Base-by-base conservation (phyloP, 768 basidiomycete species). In the Russula griseocarnosa region DNA sequence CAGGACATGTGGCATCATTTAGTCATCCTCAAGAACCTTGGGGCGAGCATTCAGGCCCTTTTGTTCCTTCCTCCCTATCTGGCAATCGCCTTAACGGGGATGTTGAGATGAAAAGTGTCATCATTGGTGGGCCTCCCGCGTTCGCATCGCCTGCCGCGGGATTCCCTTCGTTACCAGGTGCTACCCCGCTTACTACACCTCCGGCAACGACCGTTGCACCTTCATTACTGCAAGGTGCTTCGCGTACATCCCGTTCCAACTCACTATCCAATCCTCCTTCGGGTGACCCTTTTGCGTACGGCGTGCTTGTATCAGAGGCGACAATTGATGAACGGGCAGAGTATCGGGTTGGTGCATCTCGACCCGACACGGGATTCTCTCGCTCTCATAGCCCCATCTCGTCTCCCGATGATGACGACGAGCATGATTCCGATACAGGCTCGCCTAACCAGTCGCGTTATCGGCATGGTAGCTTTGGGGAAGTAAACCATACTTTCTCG, bases 331-430 rank as follows among this genome's bases (percentile, higher is more conserved):
- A 71, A 65, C 62, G 69, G 34, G 66, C 40, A 44, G 70, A 60
- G 57, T 66, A 66, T 32, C 62, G 57, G 7, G 9, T 58, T 63
- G 42, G 47, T 69, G 55, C 67, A 66, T 71, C 72, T 52, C 69
- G 70, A n/a, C 72, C 73, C 3, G 65, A 68, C 28, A 73, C 74
- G 22, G 66, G 58, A 5, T 61, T 60, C 51, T 66, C 62, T 54
- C 74, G 34, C 58, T 71, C 44, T 44, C 71, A 58, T 59, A 67
- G 54, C 52, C 63, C 65, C 11, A 60, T 66, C 24, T 69, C 69
- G 26, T 74, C 76, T 28, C 75, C 73, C 34, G 77, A 76, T 51
- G 70, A 72, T 9, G 74, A 76, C 44, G 69, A 74, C 44, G 76
- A 76, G 36, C 71, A 72, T 47, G 74, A 73, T 50, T 65, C 64